Evolutionary conservation across 345 rosid species (phyloP), one percentile per base, ranked within the genome.

Genomic region (Citrus inodora): DNA sequence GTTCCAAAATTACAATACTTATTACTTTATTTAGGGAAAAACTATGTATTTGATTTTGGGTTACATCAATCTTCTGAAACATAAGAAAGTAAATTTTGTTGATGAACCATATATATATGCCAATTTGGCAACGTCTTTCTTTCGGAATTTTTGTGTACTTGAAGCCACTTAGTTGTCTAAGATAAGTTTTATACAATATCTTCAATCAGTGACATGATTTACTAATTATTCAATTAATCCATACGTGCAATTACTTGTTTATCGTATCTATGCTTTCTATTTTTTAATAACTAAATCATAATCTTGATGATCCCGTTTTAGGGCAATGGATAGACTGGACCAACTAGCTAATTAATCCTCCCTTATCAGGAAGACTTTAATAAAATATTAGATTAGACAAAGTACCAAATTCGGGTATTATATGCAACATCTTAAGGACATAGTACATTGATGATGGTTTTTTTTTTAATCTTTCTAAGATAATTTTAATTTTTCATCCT

Each of bases 291-390:
- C 24, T 42, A 62, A 27, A 9, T 7, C 35, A 60, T 61, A 10
- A 13, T 73, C 53, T 33, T 73, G 53, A 58, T 73, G 32, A 62
- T 53, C 76, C 71, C 21, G 32, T 69, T 75, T 80, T 8, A 1
- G 80, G 80, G 78, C 68, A 77, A 81, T n/a, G 25, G 76, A 48
- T 74, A 28, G 73, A 35, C 76, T 78, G 73, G 51, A 40, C 32
- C 66, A 46, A 70, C 25, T 42, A 42, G 42, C 60, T 75, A 80
- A 51, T 46, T 75, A 75, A 63, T 25, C 76, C 73, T 82, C 70
- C 53, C 72, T 70, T 78, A 65, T 55, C 51, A 11, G 25, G 64
- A 37, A 63, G 38, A 65, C n/a, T 58, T 10, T 30, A 42, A 58
- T 63, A 67, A 21, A 22, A 65, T 66, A 40, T 27, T 22, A 40